A percentile compares a stretch with the other conserved stretches of the same genome.
Evolutionary conservation across 1,284 basidiomycete genomes (phyloP).

Genomic region (Fomitopsis betulina): DNA sequence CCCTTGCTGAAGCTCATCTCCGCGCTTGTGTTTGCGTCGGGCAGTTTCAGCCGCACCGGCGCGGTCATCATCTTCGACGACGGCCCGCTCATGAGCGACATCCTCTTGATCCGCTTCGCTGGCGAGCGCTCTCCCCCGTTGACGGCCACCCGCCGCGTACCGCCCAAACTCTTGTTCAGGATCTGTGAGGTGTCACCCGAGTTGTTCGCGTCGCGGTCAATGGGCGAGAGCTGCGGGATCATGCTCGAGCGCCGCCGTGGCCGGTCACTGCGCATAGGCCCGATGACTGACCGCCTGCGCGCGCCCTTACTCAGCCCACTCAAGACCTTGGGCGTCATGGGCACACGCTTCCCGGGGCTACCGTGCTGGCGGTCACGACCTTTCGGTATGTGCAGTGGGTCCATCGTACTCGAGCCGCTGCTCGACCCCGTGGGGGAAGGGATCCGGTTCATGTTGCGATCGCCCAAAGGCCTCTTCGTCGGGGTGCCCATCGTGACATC

Average conservation of each 20-base stretch:
- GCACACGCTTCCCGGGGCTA: conserved; percentile 46
- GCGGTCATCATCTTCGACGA: conserved; percentile 29
- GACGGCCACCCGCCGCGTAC: conserved; percentile 25
- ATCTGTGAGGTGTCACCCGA: conserved; percentile 14
- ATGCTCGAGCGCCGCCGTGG: conserved; percentile 68
- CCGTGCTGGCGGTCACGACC: conserved; percentile 33
- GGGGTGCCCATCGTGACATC: conserved; percentile 29
- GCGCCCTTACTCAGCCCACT: conserved; percentile 32
- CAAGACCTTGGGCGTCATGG: conserved; percentile 36
- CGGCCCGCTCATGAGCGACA: conserved; percentile 45
- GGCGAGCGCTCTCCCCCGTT: conserved; percentile 42
- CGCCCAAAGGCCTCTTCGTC: conserved; percentile 47
- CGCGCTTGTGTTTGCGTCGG: conserved; percentile 46
- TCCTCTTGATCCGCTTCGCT: conserved; percentile 56
- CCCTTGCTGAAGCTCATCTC: conserved; percentile 41
- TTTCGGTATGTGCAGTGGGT: conserved; percentile 31
- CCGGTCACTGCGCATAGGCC: conserved; percentile 66
- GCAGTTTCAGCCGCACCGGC: conserved; percentile 28
- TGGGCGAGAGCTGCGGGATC: conserved; percentile 60
- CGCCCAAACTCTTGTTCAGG: conserved; percentile 18
- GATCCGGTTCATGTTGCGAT: conserved; percentile 55
- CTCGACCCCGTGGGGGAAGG: conserved; percentile 24
- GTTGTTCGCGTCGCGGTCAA: conserved; percentile 20
- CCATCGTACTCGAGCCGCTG: conserved; percentile 16
- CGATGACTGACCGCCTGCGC: conserved; percentile 69